Evolutionary conservation across 805 yeast genomes (phyloP), one percentile per base, ranked within the genome.

Genomic region (Lipomyces mesembrius): DNA sequence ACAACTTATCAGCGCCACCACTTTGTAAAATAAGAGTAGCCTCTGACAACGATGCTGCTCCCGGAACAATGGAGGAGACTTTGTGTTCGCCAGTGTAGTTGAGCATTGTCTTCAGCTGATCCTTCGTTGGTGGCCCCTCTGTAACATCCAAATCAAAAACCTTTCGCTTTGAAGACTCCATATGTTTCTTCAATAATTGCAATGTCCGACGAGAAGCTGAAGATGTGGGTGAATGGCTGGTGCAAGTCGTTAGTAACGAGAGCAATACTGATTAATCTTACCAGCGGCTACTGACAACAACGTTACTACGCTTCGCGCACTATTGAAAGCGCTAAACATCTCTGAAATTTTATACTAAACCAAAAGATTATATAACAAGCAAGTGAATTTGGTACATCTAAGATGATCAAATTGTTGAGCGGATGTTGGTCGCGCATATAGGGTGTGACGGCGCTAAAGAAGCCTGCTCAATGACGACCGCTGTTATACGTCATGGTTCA

Each of bases 81-180:
- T 64, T 65, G 43, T 51, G 55, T 39, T 62, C 61, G 11, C 71
- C 71, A 20, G 65, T 59, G 58, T 71, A 72, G 22, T 64, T 60
- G 27, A 66, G 58, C 17, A 72, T 64, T 8, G 74, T 70, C 56
- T 65, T 60, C 51, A 72, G 66, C 63, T 72, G 74, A 37, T 71
- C 74, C 22, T 49, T 57, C 8, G 74, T 73, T 57, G 79, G 73
- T 2, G 77, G 70, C 59, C 74, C 76, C 61, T 77, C 78, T 22
- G 77, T 67, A 37, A 72, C 73, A 27, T 77, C 79, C 6, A 79
- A 75, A 65, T 78, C 80, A 60, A 75, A 68, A 11, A 71, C 51
- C n/a, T 70, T 65, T 17, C 75, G 64, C 1, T 73, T 65, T 74
- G 74, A 27, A 0, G 52, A 35, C 11, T 55, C 61, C 3, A 29